Evolutionary conservation across 129 eudicot genomes (phyloP).

Genomic region (Ambrosia artemisiifolia): DNA sequence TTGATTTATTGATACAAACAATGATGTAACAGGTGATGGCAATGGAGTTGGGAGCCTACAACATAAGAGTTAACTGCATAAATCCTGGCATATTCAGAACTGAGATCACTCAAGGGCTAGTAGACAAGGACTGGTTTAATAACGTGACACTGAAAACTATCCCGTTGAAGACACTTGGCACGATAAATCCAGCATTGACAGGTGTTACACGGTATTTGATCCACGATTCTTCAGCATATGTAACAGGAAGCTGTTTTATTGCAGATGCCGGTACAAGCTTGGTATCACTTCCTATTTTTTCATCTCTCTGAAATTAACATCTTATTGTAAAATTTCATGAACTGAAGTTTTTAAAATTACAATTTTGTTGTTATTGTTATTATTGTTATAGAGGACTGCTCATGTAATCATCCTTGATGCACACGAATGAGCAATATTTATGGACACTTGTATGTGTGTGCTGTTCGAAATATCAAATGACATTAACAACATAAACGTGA

Average conservation of each 20-base stretch:
- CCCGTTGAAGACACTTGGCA: constrained; percentile 41
- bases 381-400: neutral
- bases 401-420: neutral
- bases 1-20: constrained; percentile 7
- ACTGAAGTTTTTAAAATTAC: neutral
- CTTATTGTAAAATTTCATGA: neutral
- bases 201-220: constrained; percentile 42
- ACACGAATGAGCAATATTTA: neutral
- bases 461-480: neutral
- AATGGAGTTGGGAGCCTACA: constrained; percentile 39
- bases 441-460: neutral
- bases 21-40: constrained; percentile 45
- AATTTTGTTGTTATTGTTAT: neutral
- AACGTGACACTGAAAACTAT: constrained; percentile 27
- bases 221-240: constrained; percentile 43
- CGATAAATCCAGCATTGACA: constrained; percentile 47
- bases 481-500: neutral
- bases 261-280: constrained; percentile 46
- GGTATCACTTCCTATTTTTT: constrained; percentile 39
- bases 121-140: constrained; percentile 42
- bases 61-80: constrained; percentile 51
- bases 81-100: constrained; percentile 44
- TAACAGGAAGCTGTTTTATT: constrained; percentile 41
- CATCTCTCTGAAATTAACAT: constrained; percentile 38
- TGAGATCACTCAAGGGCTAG: constrained; percentile 36